phyloP scores from a whole-genome alignment of 768 basidiomycete genomes.

The Roridomyces roridus region DNA sequence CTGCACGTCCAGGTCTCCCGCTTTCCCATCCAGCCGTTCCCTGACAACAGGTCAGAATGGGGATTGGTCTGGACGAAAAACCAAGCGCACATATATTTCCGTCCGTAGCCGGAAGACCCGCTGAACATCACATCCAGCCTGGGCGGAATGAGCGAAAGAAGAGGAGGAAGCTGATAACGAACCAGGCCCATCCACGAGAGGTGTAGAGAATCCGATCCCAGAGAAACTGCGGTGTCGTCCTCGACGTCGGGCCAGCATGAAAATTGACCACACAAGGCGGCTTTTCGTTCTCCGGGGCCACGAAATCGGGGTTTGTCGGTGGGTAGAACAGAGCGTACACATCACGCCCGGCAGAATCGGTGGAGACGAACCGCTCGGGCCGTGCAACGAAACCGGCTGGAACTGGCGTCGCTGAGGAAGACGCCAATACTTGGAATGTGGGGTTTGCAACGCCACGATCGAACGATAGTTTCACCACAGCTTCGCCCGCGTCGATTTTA shows the following conservation, averaged over 20 bases:
- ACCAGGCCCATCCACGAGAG: conserved; percentile 19
- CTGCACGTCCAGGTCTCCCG: conserved; percentile 4
- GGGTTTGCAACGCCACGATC: not conserved
- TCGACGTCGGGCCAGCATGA: conserved; percentile 7
- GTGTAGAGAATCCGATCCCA: conserved; percentile 16
- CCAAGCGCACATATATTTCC: conserved; percentile 4
- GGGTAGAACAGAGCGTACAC: conserved; percentile 3
- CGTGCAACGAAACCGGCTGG: conserved; percentile 4
- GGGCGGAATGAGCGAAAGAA: not conserved
- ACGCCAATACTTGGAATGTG: conserved; percentile 1
- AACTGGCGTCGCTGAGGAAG: not conserved
- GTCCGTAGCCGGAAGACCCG: conserved; percentile 10
- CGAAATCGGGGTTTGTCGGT: conserved; percentile 1
- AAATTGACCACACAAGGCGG: conserved; percentile 11
- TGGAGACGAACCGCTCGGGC: not conserved
- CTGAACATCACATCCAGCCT: conserved; percentile 14
- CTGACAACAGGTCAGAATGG: not conserved
- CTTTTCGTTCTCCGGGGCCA: conserved; percentile 5
- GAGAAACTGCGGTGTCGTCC: conserved; percentile 1
- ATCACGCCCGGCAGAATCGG: not conserved
- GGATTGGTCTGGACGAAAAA: not conserved
- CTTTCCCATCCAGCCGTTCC: conserved; percentile 3
- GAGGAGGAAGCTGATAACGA: not conserved
- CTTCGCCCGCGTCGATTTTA: conserved; percentile 3
- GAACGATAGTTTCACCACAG: not conserved